Conservation (phyloP, 2,329 filamentous ascomycete species). For the Leptographium wingfieldii region DNA sequence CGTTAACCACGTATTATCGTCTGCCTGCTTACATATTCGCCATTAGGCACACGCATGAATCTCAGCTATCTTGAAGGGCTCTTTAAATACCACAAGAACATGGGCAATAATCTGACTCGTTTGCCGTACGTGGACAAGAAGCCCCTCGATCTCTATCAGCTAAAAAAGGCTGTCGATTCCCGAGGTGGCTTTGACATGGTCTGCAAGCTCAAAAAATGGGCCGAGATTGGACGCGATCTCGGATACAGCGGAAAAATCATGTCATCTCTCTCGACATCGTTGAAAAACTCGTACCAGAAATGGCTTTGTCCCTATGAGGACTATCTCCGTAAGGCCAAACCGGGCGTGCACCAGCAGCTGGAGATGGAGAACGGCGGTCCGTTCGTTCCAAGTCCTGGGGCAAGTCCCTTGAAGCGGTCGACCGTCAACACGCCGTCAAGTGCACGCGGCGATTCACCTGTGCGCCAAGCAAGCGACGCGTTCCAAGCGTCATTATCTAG, state of each 20-base stretch:
- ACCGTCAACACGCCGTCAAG: constrained; percentile 46
- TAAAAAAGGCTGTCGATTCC: constrained; percentile 93
- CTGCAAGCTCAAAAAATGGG: constrained; percentile 98
- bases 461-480: constrained; percentile 40
- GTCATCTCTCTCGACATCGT: constrained; percentile 92
- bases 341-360: constrained; percentile 89
- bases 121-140: constrained; percentile 97
- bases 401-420: constrained; percentile 57
- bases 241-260: constrained; percentile 99
- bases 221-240: constrained; percentile 89
- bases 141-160: constrained; percentile 82
- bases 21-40: constrained; percentile 21
- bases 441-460: constrained; percentile 53
- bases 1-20: neutral
- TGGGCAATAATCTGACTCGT: constrained; percentile 85
- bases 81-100: constrained; percentile 91
- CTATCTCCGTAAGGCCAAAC: constrained; percentile 80
- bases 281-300: constrained; percentile 96
- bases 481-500: constrained; percentile 36
- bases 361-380: constrained; percentile 89
- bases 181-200: constrained; percentile 92
- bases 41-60: constrained; percentile 80
- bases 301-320: constrained; percentile 97
- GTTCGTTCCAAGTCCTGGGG: constrained; percentile 62
- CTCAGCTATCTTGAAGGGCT: constrained; percentile 92